Conservation (phyloP, 1,284 basidiomycete genomes). For the Anthracocystis walkeri region DNA sequence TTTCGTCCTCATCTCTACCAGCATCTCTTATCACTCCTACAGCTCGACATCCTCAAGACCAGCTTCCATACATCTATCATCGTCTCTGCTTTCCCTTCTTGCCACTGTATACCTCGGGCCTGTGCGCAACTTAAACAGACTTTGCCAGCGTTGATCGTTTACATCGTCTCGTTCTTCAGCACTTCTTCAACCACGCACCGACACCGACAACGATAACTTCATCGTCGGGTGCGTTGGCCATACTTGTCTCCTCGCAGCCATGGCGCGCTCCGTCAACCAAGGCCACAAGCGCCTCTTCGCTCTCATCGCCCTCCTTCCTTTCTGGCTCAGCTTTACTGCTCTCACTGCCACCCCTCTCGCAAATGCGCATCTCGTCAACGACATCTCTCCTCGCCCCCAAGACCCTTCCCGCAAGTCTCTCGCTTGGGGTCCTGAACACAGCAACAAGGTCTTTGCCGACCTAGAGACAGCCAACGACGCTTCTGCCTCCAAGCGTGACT, state of each 20-base stretch:
- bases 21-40: not conserved
- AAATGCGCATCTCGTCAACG: conserved; percentile 25
- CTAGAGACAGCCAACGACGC: conserved; percentile 29
- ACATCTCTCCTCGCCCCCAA: conserved; percentile 23
- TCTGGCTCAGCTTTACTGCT: conserved; percentile 47
- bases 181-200: conserved; percentile 2
- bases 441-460: conserved; percentile 48
- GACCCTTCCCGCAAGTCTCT: conserved; percentile 57
- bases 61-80: not conserved
- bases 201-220: not conserved
- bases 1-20: not conserved
- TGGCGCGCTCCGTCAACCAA: conserved; percentile 26
- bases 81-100: not conserved
- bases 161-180: not conserved
- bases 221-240: conserved; percentile 1
- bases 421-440: conserved; percentile 54
- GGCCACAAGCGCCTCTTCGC: conserved; percentile 48
- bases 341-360: conserved; percentile 16
- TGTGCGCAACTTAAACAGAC: not conserved
- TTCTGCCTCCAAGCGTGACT: conserved; percentile 17
- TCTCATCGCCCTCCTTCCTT: conserved; percentile 49
- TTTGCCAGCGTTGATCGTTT: conserved; percentile 6
- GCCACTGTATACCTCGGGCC: not conserved
- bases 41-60: not conserved
- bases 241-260: conserved; percentile 3